Evolutionary conservation across 305 asterid species (phyloP).

Genomic region (Fraxinus angustifolia): DNA sequence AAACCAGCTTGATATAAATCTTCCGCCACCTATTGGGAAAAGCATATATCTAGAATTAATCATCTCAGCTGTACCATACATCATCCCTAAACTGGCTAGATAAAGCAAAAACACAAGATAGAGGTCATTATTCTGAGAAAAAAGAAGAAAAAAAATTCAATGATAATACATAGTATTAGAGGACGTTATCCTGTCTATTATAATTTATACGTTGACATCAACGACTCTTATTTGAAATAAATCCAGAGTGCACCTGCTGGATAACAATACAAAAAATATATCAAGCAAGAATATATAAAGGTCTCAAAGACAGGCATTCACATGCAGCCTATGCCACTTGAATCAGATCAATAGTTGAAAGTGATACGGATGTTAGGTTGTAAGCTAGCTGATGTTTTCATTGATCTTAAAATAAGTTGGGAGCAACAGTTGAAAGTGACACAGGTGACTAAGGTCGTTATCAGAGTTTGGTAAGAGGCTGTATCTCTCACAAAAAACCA

Average conservation of each 20-base stretch:
- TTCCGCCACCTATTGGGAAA: slow-evolving; percentile 75
- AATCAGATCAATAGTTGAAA: not conserved
- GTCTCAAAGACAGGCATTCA: not conserved
- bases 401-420: not conserved
- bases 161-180: slow-evolving; percentile 16
- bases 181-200: slow-evolving; percentile 1
- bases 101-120: not conserved
- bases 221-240: slow-evolving; percentile 20
- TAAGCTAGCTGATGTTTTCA: not conserved
- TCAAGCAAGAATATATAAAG: not conserved
- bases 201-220: not conserved
- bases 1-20: slow-evolving; percentile 95
- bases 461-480: not conserved
- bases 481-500: not conserved
- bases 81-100: not conserved
- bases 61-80: slow-evolving; percentile 5
- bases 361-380: not conserved
- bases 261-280: slow-evolving; percentile 10
- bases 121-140: slow-evolving; percentile 5
- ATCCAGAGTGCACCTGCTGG: slow-evolving; percentile 10
- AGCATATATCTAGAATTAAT: slow-evolving; percentile 11
- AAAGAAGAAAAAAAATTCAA: slow-evolving; percentile 3
- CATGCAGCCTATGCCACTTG: not conserved
- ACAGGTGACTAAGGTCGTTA: not conserved
- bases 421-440: not conserved